Evolutionary conservation across 2,329 filamentous ascomycete genomes (phyloP), one percentile per base, ranked within the genome.

Genomic region (Helicocarpus griseus): DNA sequence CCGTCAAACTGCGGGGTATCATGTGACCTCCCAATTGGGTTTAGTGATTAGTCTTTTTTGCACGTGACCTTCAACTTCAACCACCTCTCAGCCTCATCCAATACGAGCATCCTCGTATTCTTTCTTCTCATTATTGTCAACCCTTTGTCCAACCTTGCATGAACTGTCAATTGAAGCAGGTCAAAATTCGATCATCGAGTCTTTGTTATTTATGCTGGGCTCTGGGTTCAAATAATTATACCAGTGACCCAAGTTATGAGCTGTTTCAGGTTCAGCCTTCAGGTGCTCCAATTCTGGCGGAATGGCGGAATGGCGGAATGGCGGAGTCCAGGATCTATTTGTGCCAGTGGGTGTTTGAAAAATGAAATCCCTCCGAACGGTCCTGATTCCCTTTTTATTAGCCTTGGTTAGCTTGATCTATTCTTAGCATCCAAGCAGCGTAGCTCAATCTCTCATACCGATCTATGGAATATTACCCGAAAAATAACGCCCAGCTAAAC

Each of bases 61-160:
- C 36, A 39, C 36, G 36, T 39, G 36, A 39, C 36, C 17, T 2
- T 17, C 4, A 39, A 31, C 43, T 17, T 33, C 26, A 22, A 1
- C 29, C 13, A 0, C 3, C 22, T 24, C 24, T 44, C 40, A 44
- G 9, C 22, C 39, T 14, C 39, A 24, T 6, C 21, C 26, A 31
- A 46, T 31, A 46, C 43, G 43, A 46, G 43, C n/a, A 21, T 31
- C 8, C 28, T 46, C 43, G 43, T 46, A 46, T 46, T 33, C 14
- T 22, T 14, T 17, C n/a, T n/a, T 11, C 14, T 6, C 43, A 17
- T 33, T 13, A 31, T 35, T 35, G n/a, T 35, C 9, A 35, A 35
- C 13, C 36, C 17, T 39, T 19, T 39, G 36, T 19, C 8, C 17
- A 39, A 19, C 8, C 13, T 29, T 26, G 17, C 28, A 4, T 43